phyloP scores from a whole-genome alignment of 441 rosid species.

The Metrosideros polymorpha region DNA sequence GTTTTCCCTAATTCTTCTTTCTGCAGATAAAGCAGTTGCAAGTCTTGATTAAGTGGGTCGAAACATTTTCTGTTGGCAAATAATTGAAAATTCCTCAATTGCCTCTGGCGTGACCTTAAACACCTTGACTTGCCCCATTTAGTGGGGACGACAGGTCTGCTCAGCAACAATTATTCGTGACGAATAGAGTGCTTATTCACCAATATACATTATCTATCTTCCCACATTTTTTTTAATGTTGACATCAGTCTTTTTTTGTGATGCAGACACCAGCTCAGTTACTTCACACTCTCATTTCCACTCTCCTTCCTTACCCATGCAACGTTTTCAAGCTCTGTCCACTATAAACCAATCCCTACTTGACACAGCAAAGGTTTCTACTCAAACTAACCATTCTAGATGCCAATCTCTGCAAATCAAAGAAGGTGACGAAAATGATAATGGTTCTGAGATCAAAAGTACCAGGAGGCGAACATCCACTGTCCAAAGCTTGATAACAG shows the following conservation, averaged over 20 bases:
- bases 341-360: constrained; percentile 18
- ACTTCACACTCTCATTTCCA: constrained; percentile 18
- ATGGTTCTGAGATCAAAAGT: constrained; percentile 22
- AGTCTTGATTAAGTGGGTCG: neutral
- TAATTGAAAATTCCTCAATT: neutral
- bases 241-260: neutral
- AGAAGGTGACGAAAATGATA: constrained; percentile 23
- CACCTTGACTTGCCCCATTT: neutral
- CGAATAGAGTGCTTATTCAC: neutral
- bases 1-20: neutral
- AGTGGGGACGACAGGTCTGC: neutral
- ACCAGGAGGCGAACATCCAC: constrained; percentile 32
- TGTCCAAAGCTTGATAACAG: constrained; percentile 32
- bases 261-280: constrained; percentile 24
- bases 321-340: constrained; percentile 46
- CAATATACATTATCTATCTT: neutral
- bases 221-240: neutral
- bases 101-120: neutral
- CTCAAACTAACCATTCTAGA: constrained; percentile 18
- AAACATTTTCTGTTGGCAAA: neutral
- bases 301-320: constrained; percentile 32
- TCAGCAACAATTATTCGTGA: neutral
- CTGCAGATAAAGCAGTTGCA: neutral
- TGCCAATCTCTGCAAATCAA: constrained; percentile 30
- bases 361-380: constrained; percentile 23